Base-by-base conservation (phyloP, 257 asterid genomes). In the Plantago major region DNA sequence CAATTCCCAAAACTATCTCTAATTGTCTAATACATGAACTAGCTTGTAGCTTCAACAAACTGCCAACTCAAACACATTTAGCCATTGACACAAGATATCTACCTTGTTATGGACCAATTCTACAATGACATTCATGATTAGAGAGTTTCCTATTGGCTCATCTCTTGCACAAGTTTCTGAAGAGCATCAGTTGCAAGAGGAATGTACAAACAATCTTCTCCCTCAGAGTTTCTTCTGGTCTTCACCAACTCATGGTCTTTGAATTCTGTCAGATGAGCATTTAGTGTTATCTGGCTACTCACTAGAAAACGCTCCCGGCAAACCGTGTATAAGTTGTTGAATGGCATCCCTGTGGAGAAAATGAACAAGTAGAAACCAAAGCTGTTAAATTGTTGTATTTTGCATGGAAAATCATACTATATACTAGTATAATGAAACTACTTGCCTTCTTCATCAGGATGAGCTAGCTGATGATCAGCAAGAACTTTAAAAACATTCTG, bases 241-340 rank as follows among this genome's bases (percentile, higher is more conserved):
- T 93, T 93, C 50, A 86, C 87, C 79, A 93, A 69, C 66, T 93
- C 99, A 45, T 89, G 97, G 78, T 93, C 99, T 55, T 93, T 93
- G 55, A 89, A 93, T 70, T 93, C 99, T 55, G 95, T 89, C 68
- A 87, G 64, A 76, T 93, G 99, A 54, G 99, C 84, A 76, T 87
- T 93, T 65, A 89, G 78, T 49, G 96, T 89, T 54, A 87, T 73
- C 72, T 86, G 97, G 78, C 90, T 87, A 64, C 99, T 87, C 80
- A 87, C 97, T 37, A 92, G 69, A 71, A 89, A 92, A 6, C 87
- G 84, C 67, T 87, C 97, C n/a, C 94, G 83, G 69, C 96, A 92
- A 11, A 76, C 69, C 2, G 89, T 66, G 79, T 93, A 89, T 66
- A 93, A 46, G 58, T 63, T 83, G 74, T 84, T 85, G 56, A 73